Base-by-base conservation (phyloP, 768 basidiomycete species). In the Mycena haematopus region DNA sequence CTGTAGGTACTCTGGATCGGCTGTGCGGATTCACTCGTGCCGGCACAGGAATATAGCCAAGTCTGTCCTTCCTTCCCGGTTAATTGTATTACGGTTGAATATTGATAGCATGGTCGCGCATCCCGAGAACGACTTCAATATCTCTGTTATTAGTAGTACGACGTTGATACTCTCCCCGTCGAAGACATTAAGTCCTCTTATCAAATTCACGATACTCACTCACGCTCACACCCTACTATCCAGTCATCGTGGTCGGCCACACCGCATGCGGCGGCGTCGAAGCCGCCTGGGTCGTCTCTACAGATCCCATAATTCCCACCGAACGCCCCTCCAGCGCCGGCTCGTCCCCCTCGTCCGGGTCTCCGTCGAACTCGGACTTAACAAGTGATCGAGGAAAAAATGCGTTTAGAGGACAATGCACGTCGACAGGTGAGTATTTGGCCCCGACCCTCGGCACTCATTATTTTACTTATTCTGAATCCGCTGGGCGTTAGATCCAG, bases 191-290 rank as follows among this genome's bases (percentile, higher is more conserved):
- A 29, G 54, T 31, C 8, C 29, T 19, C 22, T 7, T 6, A 31
- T 31, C n/a, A 9, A 4, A 27, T 21, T 47, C 29, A 4, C 9
- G 17, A 17, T 22, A 13, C 27, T 14, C 35, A 13, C 27, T 14
- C 35, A 1, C 17, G 10, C 10, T 17, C 21, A 5, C 0, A 31
- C 21, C 11, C 14, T 27, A 10, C 36, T 14, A 11, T 22, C 6
- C 22, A 57, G 56, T 57, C n/a, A 35, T 57, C 25, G 56, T 57
- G 1, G 56, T 40, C 1, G 56, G 56, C 9, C 56, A 57, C 56
- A 57, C 56, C 2, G 13, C 47, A 24, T 57, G 56, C 46, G 56
- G 47, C 36, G 56, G 46, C 36, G 47, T 57, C 47, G 56, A 57
- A 22, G 56, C 56, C 24, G 56, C 56, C 2, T 57, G 46, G 56